Evolutionary conservation across 2,329 filamentous ascomycete genomes (phyloP), one percentile per base, ranked within the genome.

Genomic region (Fusarium protoensiforme): DNA sequence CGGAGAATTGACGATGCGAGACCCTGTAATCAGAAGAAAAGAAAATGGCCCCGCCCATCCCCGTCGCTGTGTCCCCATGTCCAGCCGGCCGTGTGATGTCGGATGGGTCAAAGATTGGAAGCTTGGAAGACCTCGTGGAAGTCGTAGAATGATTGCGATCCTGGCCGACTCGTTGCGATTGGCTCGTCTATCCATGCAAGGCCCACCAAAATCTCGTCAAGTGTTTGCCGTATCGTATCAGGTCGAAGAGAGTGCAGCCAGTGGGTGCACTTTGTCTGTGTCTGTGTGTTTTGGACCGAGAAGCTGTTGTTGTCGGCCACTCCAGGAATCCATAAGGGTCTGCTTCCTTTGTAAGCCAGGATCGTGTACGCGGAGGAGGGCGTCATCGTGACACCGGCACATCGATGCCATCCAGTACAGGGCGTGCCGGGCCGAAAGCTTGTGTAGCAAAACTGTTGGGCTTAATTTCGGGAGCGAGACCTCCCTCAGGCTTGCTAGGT

Each of bases 101-200:
- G 27, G 27, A 69, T 71, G 63, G 36, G 57, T 65, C 43, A 61
- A 75, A 72, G 54, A 46, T 69, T 77, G 46, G 75, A 77, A 75
- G 75, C 58, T 70, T 77, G 46, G 75, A 77, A 75, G 75, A 57
- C 56, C 36, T 65, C 29, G 35, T 73, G 24, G 65, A 70, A 74
- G 69, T 62, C 51, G 51, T 61, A 58, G 62, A 67, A 77, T 56
- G 61, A 64, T 68, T 56, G 65, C 67, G 36, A 69, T 59, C 64
- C 53, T 64, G 58, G 75, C 53, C 35, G 41, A 59, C 41, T 63
- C 60, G 35, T 63, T 38, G 60, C 56, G 48, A 66, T 70, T 77
- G 66, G 72, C 14, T 22, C 57, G 24, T 59, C 27, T 16, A 39
- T 33, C 39, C 58, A 61, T 51, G 38, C 31, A 24, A 59, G 69